These are phyloP conservation scores for Eucalyptus albens DNA, from an alignment of 345 rosid species.

Conservation along the genomic window DNA sequence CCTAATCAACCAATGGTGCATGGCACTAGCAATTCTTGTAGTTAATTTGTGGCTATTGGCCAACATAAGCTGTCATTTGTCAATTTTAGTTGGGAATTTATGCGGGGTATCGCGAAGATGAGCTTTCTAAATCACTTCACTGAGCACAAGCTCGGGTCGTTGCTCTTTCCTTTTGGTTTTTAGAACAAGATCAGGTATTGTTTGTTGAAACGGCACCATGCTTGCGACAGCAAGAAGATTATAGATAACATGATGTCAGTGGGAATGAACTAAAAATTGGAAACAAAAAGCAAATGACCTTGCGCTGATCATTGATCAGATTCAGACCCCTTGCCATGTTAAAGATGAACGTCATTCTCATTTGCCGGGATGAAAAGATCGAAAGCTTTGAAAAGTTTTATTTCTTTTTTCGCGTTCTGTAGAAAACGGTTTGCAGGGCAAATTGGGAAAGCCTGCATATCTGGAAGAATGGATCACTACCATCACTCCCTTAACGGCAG, in stretches of 20 bases:
- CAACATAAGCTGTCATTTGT: not conserved
- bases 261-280: not conserved
- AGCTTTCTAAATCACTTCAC: not conserved
- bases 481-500: not conserved
- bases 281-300: not conserved
- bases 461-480: constrained; percentile 15
- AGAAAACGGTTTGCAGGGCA: constrained; percentile 19
- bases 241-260: not conserved
- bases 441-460: constrained; percentile 13
- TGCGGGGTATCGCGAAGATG: not conserved
- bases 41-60: not conserved
- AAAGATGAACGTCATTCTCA: not conserved
- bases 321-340: not conserved
- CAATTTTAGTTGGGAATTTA: not conserved
- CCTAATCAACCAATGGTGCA: not conserved
- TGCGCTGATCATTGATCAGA: not conserved
- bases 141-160: not conserved
- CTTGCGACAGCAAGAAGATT: not conserved
- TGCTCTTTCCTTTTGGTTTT: not conserved
- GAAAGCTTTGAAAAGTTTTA: not conserved
- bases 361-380: not conserved
- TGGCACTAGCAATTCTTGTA: not conserved
- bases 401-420: not conserved
- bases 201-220: not conserved
- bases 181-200: not conserved